phyloP scores from a whole-genome alignment of 2,329 filamentous ascomycete genomes.

The Scedosporium aurantiacum region DNA sequence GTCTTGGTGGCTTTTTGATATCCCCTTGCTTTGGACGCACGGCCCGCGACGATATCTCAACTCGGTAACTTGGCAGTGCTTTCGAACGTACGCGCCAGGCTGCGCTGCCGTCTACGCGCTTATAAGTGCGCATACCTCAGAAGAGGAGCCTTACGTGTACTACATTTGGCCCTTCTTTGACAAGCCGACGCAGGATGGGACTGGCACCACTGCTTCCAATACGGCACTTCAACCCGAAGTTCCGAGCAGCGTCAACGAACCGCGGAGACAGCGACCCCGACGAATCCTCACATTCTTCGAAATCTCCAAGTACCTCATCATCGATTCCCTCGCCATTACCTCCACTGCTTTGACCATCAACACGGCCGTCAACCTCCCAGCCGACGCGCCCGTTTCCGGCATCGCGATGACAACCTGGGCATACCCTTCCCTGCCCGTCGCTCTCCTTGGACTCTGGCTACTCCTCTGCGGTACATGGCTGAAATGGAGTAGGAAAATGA shows the following conservation, averaged over 20 bases:
- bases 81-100: background rate
- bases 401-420: background rate
- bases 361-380: background rate
- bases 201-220: too few species aligned
- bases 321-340: background rate
- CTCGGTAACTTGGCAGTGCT: background rate
- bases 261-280: background rate
- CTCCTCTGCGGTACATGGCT: background rate
- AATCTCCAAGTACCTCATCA: background rate
- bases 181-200: background rate
- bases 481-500: background rate
- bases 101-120: background rate
- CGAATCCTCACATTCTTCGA: background rate
- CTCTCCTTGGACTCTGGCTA: background rate
- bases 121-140: background rate
- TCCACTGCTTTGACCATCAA: background rate
- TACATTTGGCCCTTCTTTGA: background rate
- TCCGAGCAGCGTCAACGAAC: background rate
- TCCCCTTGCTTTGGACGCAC: background rate
- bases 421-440: conserved; percentile 3
- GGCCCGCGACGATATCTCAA: background rate
- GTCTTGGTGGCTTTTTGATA: background rate
- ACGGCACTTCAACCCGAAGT: background rate
- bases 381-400: background rate
- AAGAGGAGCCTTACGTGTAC: background rate